Evolutionary conservation across 2,329 filamentous ascomycete species (phyloP).

Genomic region (Paraconiothyrium brasiliense): DNA sequence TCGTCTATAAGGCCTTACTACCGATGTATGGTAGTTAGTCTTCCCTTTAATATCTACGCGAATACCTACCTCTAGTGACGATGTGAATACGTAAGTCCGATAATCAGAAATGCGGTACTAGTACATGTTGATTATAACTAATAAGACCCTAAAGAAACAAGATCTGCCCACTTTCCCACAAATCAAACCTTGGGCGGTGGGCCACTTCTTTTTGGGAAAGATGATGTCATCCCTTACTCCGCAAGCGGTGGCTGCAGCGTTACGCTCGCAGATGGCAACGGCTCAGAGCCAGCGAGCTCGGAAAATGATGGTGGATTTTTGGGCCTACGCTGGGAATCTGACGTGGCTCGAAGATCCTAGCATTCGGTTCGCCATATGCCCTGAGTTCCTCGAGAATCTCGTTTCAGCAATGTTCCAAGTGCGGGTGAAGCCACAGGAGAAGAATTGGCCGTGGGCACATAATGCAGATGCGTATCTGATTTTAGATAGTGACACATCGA

Average conservation of each 20-base stretch:
- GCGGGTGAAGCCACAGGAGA: neutral
- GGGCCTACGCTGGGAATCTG: neutral
- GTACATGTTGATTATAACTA: too few relatives aligned
- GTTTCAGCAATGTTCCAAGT: neutral
- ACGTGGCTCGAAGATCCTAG: neutral
- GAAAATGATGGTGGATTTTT: constrained; percentile 18
- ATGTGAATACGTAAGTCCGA: too few relatives aligned
- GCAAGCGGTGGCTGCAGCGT: too few relatives aligned
- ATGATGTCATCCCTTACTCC: neutral
- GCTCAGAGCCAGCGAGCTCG: neutral
- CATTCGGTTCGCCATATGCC: neutral
- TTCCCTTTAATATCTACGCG: too few relatives aligned
- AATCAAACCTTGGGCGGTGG: too few relatives aligned
- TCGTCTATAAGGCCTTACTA: too few relatives aligned
- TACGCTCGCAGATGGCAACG: neutral
- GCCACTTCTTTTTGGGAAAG: neutral
- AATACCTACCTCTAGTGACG: too few relatives aligned
- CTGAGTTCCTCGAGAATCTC: constrained; percentile 7
- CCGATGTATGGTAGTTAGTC: too few relatives aligned
- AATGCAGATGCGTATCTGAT: neutral
- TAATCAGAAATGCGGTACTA: too few relatives aligned
- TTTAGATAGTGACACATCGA: neutral
- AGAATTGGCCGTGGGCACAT: constrained; percentile 1
- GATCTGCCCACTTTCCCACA: too few relatives aligned
- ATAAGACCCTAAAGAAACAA: too few relatives aligned